Base-by-base conservation (phyloP, 78 protist genomes). In the Dictyostelium citrinum region DNA sequence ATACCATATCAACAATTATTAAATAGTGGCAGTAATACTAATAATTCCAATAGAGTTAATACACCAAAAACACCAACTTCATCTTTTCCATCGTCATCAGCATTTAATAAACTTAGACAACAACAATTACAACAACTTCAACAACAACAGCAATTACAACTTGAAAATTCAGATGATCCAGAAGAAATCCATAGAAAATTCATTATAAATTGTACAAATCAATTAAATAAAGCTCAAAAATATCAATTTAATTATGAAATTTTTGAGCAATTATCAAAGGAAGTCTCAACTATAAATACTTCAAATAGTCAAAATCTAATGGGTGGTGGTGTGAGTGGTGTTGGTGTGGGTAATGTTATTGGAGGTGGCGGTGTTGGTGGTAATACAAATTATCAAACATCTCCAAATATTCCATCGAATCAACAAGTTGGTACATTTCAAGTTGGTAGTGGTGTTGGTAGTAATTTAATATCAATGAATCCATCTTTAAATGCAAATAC, bases 201-300 rank as follows among this genome's bases (percentile, higher is more conserved):
- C 45, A 77, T 77, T 20, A 12, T 74, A 12, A 84, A 74, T 22
- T 86, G 92, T 77, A 68, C 92, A 27, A 86, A 61, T 43, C 78
- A 75, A 41, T 43, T 86, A 27, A 86, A 86, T 72, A 86, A 86
- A 43, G 83, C 92, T 17, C 92, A 86, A 35, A 86, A 86, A 61
- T 86, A 86, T 43, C 92, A 86, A 61, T 77, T 76, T 9, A 39
- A 86, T 43, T 27, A 4, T 60, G 92, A 86, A 61, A 20, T 86
- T 22, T 86, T 86, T 77, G 92, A 86, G 9, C 72, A 86, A 45
- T 31, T 86, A 5, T 46, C 27, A 43, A 86, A 20, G 64, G 92
- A 86, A 43, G 83, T 71, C 11, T n/a, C 92, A 41, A 17, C 81
- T 20, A 20, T 33, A 17, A 75, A 75, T n/a, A 17, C 55, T 2